These are phyloP conservation scores for Citrus hindsii DNA, from an alignment of 345 rosid species.

Conservation along the genomic window DNA sequence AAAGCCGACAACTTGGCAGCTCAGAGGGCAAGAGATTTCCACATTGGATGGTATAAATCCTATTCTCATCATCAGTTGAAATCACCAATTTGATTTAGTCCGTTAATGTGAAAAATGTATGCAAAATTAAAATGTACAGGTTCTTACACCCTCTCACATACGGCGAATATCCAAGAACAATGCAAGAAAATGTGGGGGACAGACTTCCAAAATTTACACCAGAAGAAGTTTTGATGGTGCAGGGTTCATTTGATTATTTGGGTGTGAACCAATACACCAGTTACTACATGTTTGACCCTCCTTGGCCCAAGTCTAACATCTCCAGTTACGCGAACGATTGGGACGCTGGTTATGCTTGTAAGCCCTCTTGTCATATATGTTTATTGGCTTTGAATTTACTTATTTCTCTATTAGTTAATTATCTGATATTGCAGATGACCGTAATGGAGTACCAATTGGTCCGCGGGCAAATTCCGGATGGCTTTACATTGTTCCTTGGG, in stretches of 20 bases:
- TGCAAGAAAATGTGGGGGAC: conserved; percentile 43
- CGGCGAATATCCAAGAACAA: conserved; percentile 65
- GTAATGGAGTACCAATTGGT: conserved; percentile 48
- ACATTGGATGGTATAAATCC: conserved; percentile 57
- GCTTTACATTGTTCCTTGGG: conserved; percentile 75
- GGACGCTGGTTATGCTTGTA: conserved; percentile 48
- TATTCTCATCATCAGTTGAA: not conserved
- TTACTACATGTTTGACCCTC: conserved; percentile 40
- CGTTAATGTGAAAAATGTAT: not conserved
- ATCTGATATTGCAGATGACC: conserved; percentile 29
- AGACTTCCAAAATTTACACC: conserved; percentile 51
- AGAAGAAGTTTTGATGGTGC: conserved; percentile 40
- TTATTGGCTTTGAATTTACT: not conserved
- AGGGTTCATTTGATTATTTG: conserved; percentile 43
- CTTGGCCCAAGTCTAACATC: conserved; percentile 18
- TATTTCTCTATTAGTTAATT: no score
- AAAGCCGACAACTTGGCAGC: conserved; percentile 56
- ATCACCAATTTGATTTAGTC: not conserved
- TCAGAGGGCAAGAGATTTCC: conserved; percentile 72
- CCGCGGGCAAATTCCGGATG: conserved; percentile 48
- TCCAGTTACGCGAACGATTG: conserved; percentile 52
- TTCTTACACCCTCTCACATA: conserved; percentile 60
- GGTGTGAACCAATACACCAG: conserved; percentile 64
- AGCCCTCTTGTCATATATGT: conserved; percentile 4
- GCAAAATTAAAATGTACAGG: conserved; percentile 23